These are phyloP conservation scores for Aethionema arabicum DNA, from an alignment of 345 rosid species.

Conservation along the genomic window DNA sequence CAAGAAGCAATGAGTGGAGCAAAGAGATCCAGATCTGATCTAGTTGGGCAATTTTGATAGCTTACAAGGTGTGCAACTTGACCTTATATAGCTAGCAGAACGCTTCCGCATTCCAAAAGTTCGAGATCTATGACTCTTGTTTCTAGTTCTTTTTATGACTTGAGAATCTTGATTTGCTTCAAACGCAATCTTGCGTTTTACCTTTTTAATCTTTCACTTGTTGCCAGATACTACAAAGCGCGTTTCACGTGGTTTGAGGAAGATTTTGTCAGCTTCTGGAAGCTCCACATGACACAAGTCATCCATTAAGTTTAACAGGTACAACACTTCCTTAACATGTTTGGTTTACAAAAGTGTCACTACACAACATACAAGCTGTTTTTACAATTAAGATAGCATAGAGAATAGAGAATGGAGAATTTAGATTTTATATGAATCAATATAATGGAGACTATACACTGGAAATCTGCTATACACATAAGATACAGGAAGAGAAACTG, in stretches of 20 bases:
- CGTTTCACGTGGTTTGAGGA: slow-evolving; percentile 15
- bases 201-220: too few relatives aligned
- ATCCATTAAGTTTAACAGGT: not conserved
- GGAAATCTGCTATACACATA: slow-evolving; percentile 30
- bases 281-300: slow-evolving; percentile 21
- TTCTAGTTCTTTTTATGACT: slow-evolving; percentile 5
- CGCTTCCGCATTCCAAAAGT: slow-evolving; percentile 14
- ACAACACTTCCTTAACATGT: not conserved
- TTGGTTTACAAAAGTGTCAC: not conserved
- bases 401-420: slow-evolving; percentile 2
- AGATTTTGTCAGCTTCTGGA: slow-evolving; percentile 26
- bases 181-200: slow-evolving; percentile 25
- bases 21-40: slow-evolving; percentile 35
- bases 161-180: slow-evolving; percentile 38
- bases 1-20: slow-evolving; percentile 26
- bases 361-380: slow-evolving; percentile 25
- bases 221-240: slow-evolving; percentile 16
- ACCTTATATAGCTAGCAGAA: slow-evolving; percentile 16
- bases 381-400: slow-evolving; percentile 3
- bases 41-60: slow-evolving; percentile 10
- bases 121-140: slow-evolving; percentile 12
- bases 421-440: slow-evolving; percentile 22
- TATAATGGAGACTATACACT: slow-evolving; percentile 30
- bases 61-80: slow-evolving; percentile 17
- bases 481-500: not conserved